These are phyloP conservation scores for Sanchytrium tribonematis DNA, from an alignment of 371 early-diverging fungal genomes.

Conservation along the genomic window DNA sequence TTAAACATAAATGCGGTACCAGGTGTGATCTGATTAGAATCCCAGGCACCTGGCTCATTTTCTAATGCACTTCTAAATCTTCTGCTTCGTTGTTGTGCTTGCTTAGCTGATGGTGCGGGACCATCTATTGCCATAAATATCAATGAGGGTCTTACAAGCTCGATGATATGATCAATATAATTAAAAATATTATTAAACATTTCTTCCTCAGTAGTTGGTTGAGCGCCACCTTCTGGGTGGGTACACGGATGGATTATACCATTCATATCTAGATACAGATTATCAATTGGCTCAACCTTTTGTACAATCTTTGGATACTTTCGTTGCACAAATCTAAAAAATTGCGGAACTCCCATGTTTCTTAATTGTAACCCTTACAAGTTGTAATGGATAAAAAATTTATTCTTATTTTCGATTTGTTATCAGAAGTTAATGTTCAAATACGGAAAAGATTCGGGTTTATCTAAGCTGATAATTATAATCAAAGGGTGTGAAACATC, in stretches of 20 bases:
- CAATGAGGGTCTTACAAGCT: slow-evolving; percentile 68
- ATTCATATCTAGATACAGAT: slow-evolving; percentile 96
- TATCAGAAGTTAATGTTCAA: too few species aligned
- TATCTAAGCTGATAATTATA: too few species aligned
- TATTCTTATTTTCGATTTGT: too few species aligned
- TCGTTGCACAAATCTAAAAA: slow-evolving; percentile 55
- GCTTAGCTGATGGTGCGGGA: slow-evolving; percentile 97
- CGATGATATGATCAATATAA: slow-evolving; percentile 77
- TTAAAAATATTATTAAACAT: slow-evolving; percentile 79
- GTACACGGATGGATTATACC: slow-evolving; percentile 97
- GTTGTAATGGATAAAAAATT: too few species aligned
- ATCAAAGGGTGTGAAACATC: too few species aligned
- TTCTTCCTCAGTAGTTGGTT: slow-evolving; percentile 32
- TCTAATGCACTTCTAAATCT: slow-evolving; percentile 84
- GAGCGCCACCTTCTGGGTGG: slow-evolving; percentile 64
- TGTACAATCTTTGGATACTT: slow-evolving; percentile 77
- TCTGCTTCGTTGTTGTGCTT: slow-evolving; percentile 96
- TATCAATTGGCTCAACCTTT: slow-evolving; percentile 66
- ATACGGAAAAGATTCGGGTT: too few species aligned
- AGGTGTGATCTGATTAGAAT: slow-evolving; percentile 97
- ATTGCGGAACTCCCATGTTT: slow-evolving; percentile 22
- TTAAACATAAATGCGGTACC: slow-evolving; percentile 96
- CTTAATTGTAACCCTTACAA: too few species aligned
- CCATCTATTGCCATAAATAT: slow-evolving; percentile 96
- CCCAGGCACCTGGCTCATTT: slow-evolving; percentile 30